Conservation (phyloP, 108 stramenopile genomes). For the Nitzschia inconspicua region DNA sequence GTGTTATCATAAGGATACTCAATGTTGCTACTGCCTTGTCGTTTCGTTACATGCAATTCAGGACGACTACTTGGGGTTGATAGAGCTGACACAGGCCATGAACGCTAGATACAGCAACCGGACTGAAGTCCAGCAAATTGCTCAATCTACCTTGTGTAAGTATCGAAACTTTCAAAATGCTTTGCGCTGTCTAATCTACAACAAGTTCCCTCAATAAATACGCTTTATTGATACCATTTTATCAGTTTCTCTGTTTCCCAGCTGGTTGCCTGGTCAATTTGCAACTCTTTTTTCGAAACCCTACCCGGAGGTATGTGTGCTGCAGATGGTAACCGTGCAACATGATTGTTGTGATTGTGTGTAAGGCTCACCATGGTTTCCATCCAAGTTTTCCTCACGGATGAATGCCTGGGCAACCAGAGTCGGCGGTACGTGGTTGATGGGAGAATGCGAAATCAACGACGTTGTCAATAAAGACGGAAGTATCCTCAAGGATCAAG, state of each 20-base stretch:
- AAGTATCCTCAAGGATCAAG: slow-evolving; percentile 56
- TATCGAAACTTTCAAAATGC: slow-evolving; percentile 4
- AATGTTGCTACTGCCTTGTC: too few relatives aligned
- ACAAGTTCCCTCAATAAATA: background rate
- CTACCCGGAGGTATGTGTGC: slow-evolving; percentile 41
- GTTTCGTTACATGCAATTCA: too few relatives aligned
- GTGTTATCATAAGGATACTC: too few relatives aligned
- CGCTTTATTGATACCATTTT: slow-evolving; percentile 1
- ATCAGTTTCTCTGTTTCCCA: slow-evolving; percentile 47
- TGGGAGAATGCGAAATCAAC: slow-evolving; percentile 90
- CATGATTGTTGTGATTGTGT: background rate
- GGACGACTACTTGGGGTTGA: slow-evolving; percentile 63
- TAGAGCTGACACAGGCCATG: slow-evolving; percentile 63
- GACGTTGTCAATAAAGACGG: slow-evolving; percentile 59
- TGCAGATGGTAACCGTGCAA: background rate
- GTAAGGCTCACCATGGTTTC: background rate
- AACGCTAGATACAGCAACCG: slow-evolving; percentile 57
- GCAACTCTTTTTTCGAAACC: slow-evolving; percentile 63
- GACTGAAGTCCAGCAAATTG: slow-evolving; percentile 41
- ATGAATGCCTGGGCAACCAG: slow-evolving; percentile 92
- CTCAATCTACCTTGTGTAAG: slow-evolving; percentile 51
- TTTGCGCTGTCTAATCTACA: background rate
- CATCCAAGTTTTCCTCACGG: slow-evolving; percentile 56
- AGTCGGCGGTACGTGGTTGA: slow-evolving; percentile 81
- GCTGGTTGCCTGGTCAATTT: slow-evolving; percentile 53